A percentile compares a stretch with the other conserved stretches of the same genome.
Evolutionary conservation across 768 basidiomycete genomes (phyloP).

Genomic region (Trametes cubensis): DNA sequence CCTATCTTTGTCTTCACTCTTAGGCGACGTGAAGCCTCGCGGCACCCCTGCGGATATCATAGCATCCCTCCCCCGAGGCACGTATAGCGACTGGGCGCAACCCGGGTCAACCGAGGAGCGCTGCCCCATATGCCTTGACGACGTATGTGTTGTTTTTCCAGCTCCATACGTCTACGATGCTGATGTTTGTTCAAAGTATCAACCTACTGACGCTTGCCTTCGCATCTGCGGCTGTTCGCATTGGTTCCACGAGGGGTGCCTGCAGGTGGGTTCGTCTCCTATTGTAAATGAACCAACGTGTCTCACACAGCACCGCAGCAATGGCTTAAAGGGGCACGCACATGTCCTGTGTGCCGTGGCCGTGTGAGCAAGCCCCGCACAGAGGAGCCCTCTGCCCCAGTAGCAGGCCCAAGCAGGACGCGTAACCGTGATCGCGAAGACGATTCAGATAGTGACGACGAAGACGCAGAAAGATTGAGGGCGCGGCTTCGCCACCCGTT

Average conservation of each 20-base stretch:
- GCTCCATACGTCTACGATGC: neutral
- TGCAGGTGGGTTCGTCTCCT: conserved; percentile 55
- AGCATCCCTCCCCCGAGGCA: conserved; percentile 56
- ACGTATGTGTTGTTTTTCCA: conserved; percentile 50
- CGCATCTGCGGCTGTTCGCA: conserved; percentile 74
- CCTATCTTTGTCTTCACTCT: conserved; percentile 54
- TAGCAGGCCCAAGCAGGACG: conserved; percentile 13
- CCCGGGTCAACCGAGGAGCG: conserved; percentile 63
- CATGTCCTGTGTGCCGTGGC: conserved; percentile 82
- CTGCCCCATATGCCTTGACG: conserved; percentile 85
- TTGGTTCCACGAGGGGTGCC: conserved; percentile 79
- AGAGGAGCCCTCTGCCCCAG: neutral
- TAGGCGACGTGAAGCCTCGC: conserved; percentile 72
- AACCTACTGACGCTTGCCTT: conserved; percentile 58
- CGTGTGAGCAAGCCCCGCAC: conserved; percentile 40
- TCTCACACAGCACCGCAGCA: conserved; percentile 47
- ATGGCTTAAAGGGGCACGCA: conserved; percentile 78
- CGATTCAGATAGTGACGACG: neutral
- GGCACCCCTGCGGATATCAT: conserved; percentile 66
- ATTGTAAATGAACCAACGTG: conserved; percentile 9
- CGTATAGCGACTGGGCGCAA: conserved; percentile 70
- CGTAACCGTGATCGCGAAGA: neutral
- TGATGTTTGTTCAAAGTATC: conserved; percentile 54
- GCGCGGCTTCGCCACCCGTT: conserved; percentile 1
- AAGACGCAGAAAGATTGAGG: neutral